A percentile compares a stretch with the other conserved stretches of the same genome.
phyloP scores from a whole-genome alignment of 192 early-diverging fungal species.

The Mortierella hygrophila region DNA sequence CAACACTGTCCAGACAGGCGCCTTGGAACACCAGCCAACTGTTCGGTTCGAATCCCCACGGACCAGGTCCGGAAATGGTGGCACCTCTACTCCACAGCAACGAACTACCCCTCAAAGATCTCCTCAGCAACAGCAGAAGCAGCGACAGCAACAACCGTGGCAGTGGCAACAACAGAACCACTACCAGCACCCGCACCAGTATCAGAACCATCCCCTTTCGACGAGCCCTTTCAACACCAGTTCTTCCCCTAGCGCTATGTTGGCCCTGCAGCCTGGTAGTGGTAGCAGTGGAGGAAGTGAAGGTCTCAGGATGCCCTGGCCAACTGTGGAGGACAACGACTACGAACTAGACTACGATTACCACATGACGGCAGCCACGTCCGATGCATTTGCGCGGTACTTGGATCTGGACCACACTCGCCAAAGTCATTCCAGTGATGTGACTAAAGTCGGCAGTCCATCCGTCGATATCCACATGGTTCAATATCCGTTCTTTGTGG shows the following conservation, averaged over 20 bases:
- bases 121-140: background rate
- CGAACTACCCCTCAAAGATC: background rate
- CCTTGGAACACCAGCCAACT: conserved; percentile 17
- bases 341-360: background rate
- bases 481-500: background rate
- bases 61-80: background rate
- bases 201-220: background rate
- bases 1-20: conserved; percentile 11
- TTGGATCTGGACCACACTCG: conserved; percentile 1
- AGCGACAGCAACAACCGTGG: background rate
- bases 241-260: background rate
- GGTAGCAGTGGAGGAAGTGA: background rate
- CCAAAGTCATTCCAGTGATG: conserved; percentile 11
- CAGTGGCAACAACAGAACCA: background rate
- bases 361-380: background rate
- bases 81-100: background rate
- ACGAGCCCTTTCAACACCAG: background rate
- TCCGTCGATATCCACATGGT: background rate
- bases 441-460: conserved; percentile 6
- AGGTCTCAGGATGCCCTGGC: background rate
- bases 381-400: background rate
- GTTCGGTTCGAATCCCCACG: conserved; percentile 16
- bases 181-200: background rate
- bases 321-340: background rate
- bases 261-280: background rate